These are phyloP conservation scores for Acorus gramineus DNA, from an alignment of 106 monocot species.

Conservation along the genomic window DNA sequence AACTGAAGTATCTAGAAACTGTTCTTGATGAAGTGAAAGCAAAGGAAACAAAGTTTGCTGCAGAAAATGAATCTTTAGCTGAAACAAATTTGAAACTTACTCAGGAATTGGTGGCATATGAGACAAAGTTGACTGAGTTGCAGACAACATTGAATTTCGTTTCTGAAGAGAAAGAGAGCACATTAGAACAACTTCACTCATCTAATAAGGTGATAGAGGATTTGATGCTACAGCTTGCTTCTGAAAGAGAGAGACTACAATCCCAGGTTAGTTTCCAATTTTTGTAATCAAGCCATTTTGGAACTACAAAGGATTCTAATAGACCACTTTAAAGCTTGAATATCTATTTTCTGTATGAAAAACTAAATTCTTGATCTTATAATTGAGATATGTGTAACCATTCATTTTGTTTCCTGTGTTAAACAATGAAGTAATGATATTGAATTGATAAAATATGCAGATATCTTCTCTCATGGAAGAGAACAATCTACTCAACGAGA, in stretches of 20 bases:
- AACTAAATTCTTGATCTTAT: not conserved
- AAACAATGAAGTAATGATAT: not conserved
- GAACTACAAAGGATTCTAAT: too few species aligned
- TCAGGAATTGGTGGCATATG: constrained; percentile 38
- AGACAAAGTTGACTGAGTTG: constrained; percentile 44
- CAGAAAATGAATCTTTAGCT: constrained; percentile 41
- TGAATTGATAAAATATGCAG: constrained; percentile 19
- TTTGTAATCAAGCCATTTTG: not conserved
- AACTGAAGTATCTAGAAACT: constrained; percentile 31
- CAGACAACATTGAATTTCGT: constrained; percentile 25
- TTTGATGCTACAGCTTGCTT: constrained; percentile 29
- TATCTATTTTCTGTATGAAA: too few species aligned
- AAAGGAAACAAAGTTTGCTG: constrained; percentile 22
- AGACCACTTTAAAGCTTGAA: too few species aligned
- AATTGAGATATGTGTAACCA: not conserved
- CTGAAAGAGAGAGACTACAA: constrained; percentile 45
- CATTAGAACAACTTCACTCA: constrained; percentile 28
- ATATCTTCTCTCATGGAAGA: constrained; percentile 55
- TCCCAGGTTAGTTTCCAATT: constrained; percentile 37
- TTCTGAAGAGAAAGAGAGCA: constrained; percentile 44
- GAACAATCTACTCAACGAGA: constrained; percentile 33
- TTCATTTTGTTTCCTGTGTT: not conserved
- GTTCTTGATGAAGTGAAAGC: constrained; percentile 18
- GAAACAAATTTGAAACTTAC: constrained; percentile 43
- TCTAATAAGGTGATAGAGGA: constrained; percentile 37